phyloP scores from a whole-genome alignment of 495 filamentous ascomycete species.

The Amorphotheca resinae region DNA sequence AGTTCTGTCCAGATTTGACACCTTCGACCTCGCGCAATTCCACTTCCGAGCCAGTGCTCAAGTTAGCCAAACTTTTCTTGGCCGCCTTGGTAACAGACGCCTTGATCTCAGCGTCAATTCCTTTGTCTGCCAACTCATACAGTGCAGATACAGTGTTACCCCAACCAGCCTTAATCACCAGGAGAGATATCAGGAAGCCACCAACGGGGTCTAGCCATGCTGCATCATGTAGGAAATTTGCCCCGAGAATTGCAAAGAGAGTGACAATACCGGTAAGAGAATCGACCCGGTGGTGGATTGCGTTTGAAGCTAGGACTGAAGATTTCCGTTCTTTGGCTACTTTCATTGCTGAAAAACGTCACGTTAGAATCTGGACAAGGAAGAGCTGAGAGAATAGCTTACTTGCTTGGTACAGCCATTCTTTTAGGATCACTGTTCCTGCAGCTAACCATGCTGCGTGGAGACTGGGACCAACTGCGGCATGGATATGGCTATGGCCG shows the following conservation, averaged over 20 bases:
- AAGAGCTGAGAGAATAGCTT: slow-evolving; percentile 29
- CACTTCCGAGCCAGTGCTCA: slow-evolving; percentile 36
- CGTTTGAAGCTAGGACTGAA: slow-evolving; percentile 92
- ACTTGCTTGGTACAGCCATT: slow-evolving; percentile 96
- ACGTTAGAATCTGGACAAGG: neutral
- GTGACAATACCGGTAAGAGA: slow-evolving; percentile 90
- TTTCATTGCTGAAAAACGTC: slow-evolving; percentile 63
- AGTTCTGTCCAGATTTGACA: slow-evolving; percentile 91
- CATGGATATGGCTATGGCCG: slow-evolving; percentile 47
- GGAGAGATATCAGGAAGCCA: slow-evolving; percentile 74
- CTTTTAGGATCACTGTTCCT: slow-evolving; percentile 81
- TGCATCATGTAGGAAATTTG: slow-evolving; percentile 72
- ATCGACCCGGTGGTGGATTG: slow-evolving; percentile 91
- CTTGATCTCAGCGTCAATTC: slow-evolving; percentile 73
- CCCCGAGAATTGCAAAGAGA: slow-evolving; percentile 71
- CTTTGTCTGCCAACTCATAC: slow-evolving; percentile 79
- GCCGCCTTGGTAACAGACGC: slow-evolving; percentile 51
- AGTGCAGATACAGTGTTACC: slow-evolving; percentile 72
- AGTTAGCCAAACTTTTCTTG: slow-evolving; percentile 39
- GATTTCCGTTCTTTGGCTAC: slow-evolving; percentile 89
- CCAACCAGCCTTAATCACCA: slow-evolving; percentile 87
- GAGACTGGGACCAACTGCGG: slow-evolving; percentile 59
- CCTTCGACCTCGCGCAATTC: slow-evolving; percentile 63
- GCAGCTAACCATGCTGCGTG: slow-evolving; percentile 94
- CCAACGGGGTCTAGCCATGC: slow-evolving; percentile 94